phyloP scores from a whole-genome alignment of 305 asterid genomes.

The Solanum hybrid region DNA sequence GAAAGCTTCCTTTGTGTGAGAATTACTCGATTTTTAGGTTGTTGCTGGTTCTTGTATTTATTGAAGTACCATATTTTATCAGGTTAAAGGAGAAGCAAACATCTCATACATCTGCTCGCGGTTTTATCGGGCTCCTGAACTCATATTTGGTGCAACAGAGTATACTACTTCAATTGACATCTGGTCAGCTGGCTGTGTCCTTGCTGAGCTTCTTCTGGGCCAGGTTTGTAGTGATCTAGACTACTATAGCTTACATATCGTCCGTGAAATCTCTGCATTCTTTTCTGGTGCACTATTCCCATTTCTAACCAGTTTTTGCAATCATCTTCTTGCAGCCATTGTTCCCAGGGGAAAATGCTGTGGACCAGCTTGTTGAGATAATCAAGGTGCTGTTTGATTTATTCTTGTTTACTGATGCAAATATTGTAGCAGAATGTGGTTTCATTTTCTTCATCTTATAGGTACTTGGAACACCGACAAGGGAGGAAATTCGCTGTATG shows the following conservation, averaged over 20 bases:
- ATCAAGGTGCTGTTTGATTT: conserved; percentile 49
- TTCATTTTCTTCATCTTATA: conserved; percentile 22
- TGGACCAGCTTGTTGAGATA: conserved; percentile 92
- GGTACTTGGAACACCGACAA: conserved; percentile 98
- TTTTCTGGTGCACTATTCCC: neutral
- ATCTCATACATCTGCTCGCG: conserved; percentile 94
- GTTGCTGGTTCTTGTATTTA: neutral
- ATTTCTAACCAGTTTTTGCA: neutral
- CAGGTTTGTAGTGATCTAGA: conserved; percentile 43
- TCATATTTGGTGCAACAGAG: conserved; percentile 93
- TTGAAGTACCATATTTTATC: neutral
- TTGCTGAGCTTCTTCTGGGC: conserved; percentile 93
- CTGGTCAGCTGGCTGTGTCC: conserved; percentile 98
- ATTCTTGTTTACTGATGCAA: conserved; percentile 7
- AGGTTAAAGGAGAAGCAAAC: conserved; percentile 90
- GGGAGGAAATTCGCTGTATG: conserved; percentile 98
- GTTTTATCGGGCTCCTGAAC: conserved; percentile 93
- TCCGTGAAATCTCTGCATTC: neutral
- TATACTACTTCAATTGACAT: conserved; percentile 86
- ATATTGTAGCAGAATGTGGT: neutral
- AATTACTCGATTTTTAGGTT: neutral
- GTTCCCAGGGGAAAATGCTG: conserved; percentile 96
- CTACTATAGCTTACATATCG: neutral
- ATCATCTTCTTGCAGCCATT: conserved; percentile 43
- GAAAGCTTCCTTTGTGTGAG: neutral